phyloP scores from a whole-genome alignment of 257 asterid species.

The Cynanchum wilfordii region DNA sequence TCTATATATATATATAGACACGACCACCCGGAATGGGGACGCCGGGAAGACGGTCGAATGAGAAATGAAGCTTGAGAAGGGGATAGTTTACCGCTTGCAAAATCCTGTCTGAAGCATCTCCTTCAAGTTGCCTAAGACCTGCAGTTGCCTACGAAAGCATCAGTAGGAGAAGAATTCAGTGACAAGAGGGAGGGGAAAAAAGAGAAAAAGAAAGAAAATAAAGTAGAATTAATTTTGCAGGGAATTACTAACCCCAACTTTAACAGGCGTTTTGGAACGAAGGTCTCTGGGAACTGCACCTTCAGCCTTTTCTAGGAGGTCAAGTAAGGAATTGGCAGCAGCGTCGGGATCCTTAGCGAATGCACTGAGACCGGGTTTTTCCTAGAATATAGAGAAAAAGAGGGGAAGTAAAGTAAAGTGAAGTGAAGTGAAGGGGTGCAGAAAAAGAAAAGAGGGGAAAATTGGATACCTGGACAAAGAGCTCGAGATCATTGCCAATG shows the following conservation, averaged over 20 bases:
- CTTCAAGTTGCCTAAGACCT: slow-evolving; percentile 59
- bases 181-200: not conserved
- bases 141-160: slow-evolving; percentile 62
- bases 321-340: slow-evolving; percentile 46
- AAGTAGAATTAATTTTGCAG: not conserved
- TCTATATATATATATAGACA: not conserved
- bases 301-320: slow-evolving; percentile 47
- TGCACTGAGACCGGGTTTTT: slow-evolving; percentile 63
- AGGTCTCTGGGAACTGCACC: slow-evolving; percentile 39
- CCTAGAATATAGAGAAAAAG: slow-evolving; percentile 29
- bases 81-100: slow-evolving; percentile 46
- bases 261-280: slow-evolving; percentile 49
- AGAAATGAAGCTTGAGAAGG: slow-evolving; percentile 7
- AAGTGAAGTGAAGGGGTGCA: not conserved
- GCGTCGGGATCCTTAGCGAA: slow-evolving; percentile 45
- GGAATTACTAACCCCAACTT: slow-evolving; percentile 57
- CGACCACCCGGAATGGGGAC: not conserved
- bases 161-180: not conserved
- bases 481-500: slow-evolving; percentile 73
- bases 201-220: not conserved
- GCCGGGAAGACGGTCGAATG: not conserved
- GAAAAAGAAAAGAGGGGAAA: not conserved
- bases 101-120: slow-evolving; percentile 54
- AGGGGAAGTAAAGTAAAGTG: not conserved
- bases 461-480: slow-evolving; percentile 50